Percentiles rank a stretch among this genome's conserved stretches.
Evolutionary conservation across 345 rosid genomes (phyloP).

Genomic region (Arabis hirsuta): DNA sequence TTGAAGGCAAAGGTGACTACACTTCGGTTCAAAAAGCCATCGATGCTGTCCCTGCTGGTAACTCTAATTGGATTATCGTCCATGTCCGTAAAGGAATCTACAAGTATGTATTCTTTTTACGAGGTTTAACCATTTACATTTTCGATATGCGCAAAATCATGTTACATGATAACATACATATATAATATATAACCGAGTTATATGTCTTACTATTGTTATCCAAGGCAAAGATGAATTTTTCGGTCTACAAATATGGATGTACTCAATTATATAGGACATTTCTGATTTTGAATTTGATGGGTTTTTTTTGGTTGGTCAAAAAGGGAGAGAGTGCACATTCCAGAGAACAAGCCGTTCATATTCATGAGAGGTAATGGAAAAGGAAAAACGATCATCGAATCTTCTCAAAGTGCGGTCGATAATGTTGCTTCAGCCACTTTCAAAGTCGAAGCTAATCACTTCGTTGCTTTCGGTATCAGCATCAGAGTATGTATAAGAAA

Average conservation of each 20-base stretch:
- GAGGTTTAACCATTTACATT: constrained; percentile 19
- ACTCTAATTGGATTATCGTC: constrained; percentile 72
- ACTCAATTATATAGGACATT: background rate
- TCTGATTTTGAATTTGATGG: constrained; percentile 8
- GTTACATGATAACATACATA: background rate
- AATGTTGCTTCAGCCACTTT: constrained; percentile 84
- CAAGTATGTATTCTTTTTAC: constrained; percentile 52
- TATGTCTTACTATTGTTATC: background rate
- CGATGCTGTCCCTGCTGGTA: constrained; percentile 68
- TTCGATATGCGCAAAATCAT: background rate
- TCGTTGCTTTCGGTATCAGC: constrained; percentile 81
- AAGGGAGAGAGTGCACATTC: constrained; percentile 80
- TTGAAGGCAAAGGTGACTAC: constrained; percentile 76
- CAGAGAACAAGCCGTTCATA: constrained; percentile 69
- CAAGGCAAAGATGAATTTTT: background rate
- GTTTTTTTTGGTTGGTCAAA: background rate
- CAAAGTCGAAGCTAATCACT: constrained; percentile 63
- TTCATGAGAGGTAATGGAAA: constrained; percentile 96
- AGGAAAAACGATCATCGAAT: constrained; percentile 68
- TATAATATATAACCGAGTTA: background rate
- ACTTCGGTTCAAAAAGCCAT: constrained; percentile 79
- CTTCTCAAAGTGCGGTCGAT: constrained; percentile 59
- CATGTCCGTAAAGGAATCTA: constrained; percentile 84
- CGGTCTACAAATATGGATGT: background rate
- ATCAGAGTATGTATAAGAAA: constrained; percentile 58